Evolutionary conservation across 2,329 filamentous ascomycete species (phyloP).

Genomic region (Laburnicola sp.): DNA sequence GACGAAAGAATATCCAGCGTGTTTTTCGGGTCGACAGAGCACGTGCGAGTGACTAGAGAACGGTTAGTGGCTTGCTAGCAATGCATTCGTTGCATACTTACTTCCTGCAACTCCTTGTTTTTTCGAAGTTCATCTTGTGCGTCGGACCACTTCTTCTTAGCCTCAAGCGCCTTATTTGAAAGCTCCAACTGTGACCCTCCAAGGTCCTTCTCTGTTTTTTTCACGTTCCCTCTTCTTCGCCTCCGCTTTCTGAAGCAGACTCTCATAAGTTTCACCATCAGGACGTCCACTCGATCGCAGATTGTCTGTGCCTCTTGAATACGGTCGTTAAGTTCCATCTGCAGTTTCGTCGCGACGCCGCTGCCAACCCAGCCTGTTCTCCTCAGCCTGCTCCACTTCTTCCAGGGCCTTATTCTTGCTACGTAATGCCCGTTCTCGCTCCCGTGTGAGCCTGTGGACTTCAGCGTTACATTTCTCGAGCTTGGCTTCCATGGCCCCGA

Average conservation of each 20-base stretch:
- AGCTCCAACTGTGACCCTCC: slow-evolving; percentile 42
- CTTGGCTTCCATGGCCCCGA: slow-evolving; percentile 26
- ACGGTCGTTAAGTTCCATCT: slow-evolving; percentile 29
- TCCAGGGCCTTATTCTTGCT: slow-evolving; percentile 49
- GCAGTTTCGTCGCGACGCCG: slow-evolving; percentile 31
- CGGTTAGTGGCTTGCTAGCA: slow-evolving; percentile 6
- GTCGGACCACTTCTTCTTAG: slow-evolving; percentile 30
- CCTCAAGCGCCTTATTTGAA: slow-evolving; percentile 27
- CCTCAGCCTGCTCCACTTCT: slow-evolving; percentile 38
- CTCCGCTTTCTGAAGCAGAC: slow-evolving; percentile 36
- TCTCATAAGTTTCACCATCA: slow-evolving; percentile 34
- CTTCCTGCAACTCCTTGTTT: slow-evolving; percentile 21
- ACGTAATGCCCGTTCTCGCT: slow-evolving; percentile 41
- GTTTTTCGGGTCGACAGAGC: slow-evolving; percentile 70
- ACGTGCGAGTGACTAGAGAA: slow-evolving; percentile 54
- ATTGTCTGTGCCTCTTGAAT: slow-evolving; percentile 21
- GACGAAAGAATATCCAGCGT: slow-evolving; percentile 81
- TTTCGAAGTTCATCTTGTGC: slow-evolving; percentile 23
- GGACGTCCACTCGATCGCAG: slow-evolving; percentile 35
- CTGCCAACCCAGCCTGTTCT: slow-evolving; percentile 32
- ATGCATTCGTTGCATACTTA: slow-evolving; percentile 10
- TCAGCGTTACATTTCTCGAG: slow-evolving; percentile 36
- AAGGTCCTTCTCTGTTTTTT: slow-evolving; percentile 31
- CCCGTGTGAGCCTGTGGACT: slow-evolving; percentile 33
- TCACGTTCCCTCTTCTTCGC: slow-evolving; percentile 34